Evolutionary conservation across 2,329 filamentous ascomycete genomes (phyloP).

Genomic region (Fulvia fulva): DNA sequence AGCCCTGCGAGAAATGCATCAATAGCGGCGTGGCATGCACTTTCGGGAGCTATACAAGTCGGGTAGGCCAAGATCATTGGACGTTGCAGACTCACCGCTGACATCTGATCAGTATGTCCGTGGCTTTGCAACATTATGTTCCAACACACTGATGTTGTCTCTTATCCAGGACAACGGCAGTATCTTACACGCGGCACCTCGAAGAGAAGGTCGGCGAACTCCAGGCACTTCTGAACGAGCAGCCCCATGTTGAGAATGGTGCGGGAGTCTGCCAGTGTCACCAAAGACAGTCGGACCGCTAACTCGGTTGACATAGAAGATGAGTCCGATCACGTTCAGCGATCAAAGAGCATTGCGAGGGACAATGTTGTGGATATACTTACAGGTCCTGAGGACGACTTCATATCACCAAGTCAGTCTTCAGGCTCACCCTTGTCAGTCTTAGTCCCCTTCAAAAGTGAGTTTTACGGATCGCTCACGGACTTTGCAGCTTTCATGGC

Average conservation of each 20-base stretch:
- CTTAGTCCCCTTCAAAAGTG: too few relatives aligned
- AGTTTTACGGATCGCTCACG: background rate
- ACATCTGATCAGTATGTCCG: background rate
- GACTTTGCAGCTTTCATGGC: conserved; percentile 1
- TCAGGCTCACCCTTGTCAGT: too few relatives aligned
- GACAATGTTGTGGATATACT: conserved; percentile 1
- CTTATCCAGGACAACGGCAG: background rate
- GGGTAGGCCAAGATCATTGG: background rate
- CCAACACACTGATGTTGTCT: background rate
- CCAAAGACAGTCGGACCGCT: background rate
- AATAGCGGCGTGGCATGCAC: conserved; percentile 1
- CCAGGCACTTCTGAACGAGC: background rate
- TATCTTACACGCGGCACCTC: conserved; percentile 7
- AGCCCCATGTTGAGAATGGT: background rate
- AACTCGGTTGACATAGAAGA: background rate
- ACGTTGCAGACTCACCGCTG: background rate
- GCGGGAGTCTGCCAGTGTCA: background rate
- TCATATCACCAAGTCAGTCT: background rate
- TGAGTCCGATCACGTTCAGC: background rate
- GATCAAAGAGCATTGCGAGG: background rate
- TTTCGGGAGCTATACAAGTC: conserved; percentile 2
- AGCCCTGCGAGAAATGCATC: conserved; percentile 8
- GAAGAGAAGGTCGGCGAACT: conserved; percentile 6
- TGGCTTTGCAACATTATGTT: background rate
- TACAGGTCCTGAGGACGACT: conserved; percentile 3